Percentiles rank a stretch among this genome's conserved stretches.
Evolutionary conservation across 192 early-diverging fungal species (phyloP).

Genomic region (Kickxella alabastrina): DNA sequence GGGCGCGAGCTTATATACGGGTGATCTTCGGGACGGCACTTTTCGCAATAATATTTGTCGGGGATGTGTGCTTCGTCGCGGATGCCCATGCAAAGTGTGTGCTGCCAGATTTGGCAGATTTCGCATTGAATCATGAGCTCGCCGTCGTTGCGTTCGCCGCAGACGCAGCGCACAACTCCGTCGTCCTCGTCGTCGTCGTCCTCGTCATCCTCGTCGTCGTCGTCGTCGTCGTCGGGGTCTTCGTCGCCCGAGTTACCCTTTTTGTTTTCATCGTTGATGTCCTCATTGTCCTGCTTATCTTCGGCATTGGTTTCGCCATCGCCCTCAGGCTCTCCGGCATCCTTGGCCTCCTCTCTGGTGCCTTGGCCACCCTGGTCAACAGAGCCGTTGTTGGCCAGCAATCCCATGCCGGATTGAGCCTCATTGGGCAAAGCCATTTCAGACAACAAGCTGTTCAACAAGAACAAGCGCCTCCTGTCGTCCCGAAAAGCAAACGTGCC

Average conservation of each 20-base stretch:
- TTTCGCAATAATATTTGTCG: constrained; percentile 91
- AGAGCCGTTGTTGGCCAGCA: neutral
- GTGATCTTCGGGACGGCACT: constrained; percentile 80
- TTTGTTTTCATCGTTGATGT: constrained; percentile 5
- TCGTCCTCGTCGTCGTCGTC: constrained; percentile 29
- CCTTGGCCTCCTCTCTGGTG: neutral
- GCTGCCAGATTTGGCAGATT: constrained; percentile 90
- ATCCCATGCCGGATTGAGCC: neutral
- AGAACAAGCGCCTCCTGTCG: no score
- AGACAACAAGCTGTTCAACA: no score
- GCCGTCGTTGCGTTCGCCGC: constrained; percentile 56
- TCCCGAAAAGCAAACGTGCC: no score
- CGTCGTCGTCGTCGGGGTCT: constrained; percentile 7
- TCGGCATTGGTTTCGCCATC: constrained; percentile 4
- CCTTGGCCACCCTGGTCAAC: no score
- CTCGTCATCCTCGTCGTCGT: constrained; percentile 6
- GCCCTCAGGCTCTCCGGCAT: constrained; percentile 1
- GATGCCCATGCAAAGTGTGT: constrained; percentile 84
- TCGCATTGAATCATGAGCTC: constrained; percentile 93
- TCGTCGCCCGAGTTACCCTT: constrained; percentile 9
- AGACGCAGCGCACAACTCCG: constrained; percentile 49
- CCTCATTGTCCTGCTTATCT: constrained; percentile 2
- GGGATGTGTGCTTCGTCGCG: constrained; percentile 69
- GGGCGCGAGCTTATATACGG: constrained; percentile 56
- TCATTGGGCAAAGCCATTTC: no score